A percentile compares a stretch with the other conserved stretches of the same genome.
Conservation (phyloP, 345 rosid species). For the Dovyalis caffra region DNA sequence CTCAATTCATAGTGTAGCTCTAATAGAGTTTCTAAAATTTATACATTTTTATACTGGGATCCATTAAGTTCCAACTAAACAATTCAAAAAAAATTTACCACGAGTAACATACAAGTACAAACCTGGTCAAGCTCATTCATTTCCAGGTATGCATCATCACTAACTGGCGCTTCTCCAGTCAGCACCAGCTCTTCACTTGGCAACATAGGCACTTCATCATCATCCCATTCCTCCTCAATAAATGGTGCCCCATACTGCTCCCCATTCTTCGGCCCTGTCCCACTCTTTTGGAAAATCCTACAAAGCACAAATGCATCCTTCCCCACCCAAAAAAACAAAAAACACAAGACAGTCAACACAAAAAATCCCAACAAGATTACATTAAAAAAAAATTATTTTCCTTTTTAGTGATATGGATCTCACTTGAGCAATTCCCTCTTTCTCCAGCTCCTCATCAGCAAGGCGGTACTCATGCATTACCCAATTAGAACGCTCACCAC, state of each 20-base stretch:
- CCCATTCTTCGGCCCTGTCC: slow-evolving; percentile 94
- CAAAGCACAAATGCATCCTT: slow-evolving; percentile 87
- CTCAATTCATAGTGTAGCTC: background rate
- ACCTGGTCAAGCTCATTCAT: slow-evolving; percentile 67
- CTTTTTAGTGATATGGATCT: slow-evolving; percentile 20
- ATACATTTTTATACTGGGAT: background rate
- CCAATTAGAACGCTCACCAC: slow-evolving; percentile 82
- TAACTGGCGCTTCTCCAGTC: slow-evolving; percentile 37
- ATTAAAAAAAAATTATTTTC: background rate
- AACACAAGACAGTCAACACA: background rate
- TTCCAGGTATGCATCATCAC: slow-evolving; percentile 50
- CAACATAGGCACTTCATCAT: slow-evolving; percentile 46
- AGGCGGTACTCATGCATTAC: slow-evolving; percentile 97
- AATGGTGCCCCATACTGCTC: slow-evolving; percentile 97
- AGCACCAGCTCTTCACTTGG: slow-evolving; percentile 47
- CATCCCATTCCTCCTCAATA: slow-evolving; percentile 94
- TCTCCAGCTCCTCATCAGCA: slow-evolving; percentile 53
- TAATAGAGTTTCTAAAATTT: background rate
- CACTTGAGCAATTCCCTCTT: slow-evolving; percentile 63
- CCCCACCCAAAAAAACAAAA: slow-evolving; percentile 20
- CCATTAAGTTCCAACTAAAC: background rate
- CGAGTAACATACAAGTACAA: slow-evolving; percentile 3
- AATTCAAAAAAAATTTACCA: background rate
- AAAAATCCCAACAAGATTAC: background rate
- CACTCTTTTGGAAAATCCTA: slow-evolving; percentile 93